These are phyloP conservation scores for Geopyxis carbonaria DNA, from an alignment of 495 filamentous ascomycete genomes.

Conservation along the genomic window DNA sequence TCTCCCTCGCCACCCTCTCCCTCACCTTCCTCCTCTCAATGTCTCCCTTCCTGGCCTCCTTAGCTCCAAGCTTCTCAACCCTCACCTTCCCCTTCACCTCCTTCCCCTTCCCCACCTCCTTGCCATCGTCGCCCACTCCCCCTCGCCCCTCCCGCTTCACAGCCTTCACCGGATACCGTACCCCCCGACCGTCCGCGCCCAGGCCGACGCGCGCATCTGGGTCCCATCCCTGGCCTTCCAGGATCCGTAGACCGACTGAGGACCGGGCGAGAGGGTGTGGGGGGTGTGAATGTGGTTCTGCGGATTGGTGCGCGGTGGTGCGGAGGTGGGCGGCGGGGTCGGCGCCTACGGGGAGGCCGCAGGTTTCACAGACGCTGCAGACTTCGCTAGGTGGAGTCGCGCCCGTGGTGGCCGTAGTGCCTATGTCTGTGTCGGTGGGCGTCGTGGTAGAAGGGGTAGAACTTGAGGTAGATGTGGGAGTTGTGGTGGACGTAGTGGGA, in stretches of 20 bases:
- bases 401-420: too few relatives aligned
- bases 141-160: constrained; percentile 55
- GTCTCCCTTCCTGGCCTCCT: constrained; percentile 20
- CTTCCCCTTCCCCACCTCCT: constrained; percentile 12
- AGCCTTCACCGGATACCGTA: constrained; percentile 55
- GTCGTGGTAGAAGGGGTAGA: neutral
- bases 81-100: constrained; percentile 9
- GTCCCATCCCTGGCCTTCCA: constrained; percentile 73
- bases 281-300: constrained; percentile 61
- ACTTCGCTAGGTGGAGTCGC: too few relatives aligned
- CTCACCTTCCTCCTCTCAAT: constrained; percentile 33
- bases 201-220: constrained; percentile 62
- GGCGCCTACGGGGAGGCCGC: constrained; percentile 37
- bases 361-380: constrained; percentile 44
- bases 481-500: constrained; percentile 8
- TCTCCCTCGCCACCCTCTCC: constrained; percentile 50
- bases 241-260: constrained; percentile 54
- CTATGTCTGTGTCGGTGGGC: neutral
- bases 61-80: constrained; percentile 26
- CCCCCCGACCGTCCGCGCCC: constrained; percentile 53
- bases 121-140: constrained; percentile 42
- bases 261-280: constrained; percentile 71
- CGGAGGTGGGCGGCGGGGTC: constrained; percentile 40
- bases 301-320: constrained; percentile 67
- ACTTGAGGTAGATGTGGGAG: neutral